Percentiles rank a stretch among this genome's conserved stretches.
Conservation (phyloP, 768 basidiomycete genomes). For the Phlebiopsis gigantea region DNA sequence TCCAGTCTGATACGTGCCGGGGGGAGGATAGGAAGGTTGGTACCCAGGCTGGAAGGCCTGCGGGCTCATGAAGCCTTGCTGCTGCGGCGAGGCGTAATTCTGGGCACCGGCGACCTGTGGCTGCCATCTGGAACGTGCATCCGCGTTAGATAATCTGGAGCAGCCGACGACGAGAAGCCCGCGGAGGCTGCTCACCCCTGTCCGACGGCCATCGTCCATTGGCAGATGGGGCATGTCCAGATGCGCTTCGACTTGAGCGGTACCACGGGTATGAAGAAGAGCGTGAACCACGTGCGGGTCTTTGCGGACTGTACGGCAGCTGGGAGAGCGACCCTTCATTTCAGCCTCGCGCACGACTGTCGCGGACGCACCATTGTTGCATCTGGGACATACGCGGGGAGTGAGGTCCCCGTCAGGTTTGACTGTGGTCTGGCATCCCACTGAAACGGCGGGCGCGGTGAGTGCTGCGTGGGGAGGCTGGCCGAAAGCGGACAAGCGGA, state of each 20-base stretch:
- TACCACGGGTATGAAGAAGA: slow-evolving; percentile 69
- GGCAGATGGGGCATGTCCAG: slow-evolving; percentile 71
- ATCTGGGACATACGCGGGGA: slow-evolving; percentile 61
- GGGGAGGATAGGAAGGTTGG: slow-evolving; percentile 26
- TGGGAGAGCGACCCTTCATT: slow-evolving; percentile 21
- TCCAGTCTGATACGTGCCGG: background rate
- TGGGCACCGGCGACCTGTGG: slow-evolving; percentile 7
- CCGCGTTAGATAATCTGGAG: background rate
- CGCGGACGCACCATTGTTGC: slow-evolving; percentile 54
- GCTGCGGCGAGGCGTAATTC: background rate
- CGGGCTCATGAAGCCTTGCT: slow-evolving; percentile 5
- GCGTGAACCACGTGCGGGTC: slow-evolving; percentile 66
- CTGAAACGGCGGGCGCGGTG: slow-evolving; percentile 32
- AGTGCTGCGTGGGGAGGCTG: background rate
- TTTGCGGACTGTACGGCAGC: slow-evolving; percentile 60
- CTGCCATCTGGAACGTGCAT: slow-evolving; percentile 3
- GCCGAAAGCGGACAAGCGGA: background rate
- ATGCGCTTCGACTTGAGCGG: slow-evolving; percentile 57
- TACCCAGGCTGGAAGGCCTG: slow-evolving; percentile 14
- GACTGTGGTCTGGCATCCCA: slow-evolving; percentile 60
- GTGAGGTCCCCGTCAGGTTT: slow-evolving; percentile 49
- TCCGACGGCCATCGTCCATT: slow-evolving; percentile 51
- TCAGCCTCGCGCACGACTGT: background rate
- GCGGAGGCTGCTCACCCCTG: slow-evolving; percentile 48
- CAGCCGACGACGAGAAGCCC: background rate